A percentile compares a stretch with the other conserved stretches of the same genome.
phyloP scores from a whole-genome alignment of 768 basidiomycete genomes.

The Austroboletus festivus region DNA sequence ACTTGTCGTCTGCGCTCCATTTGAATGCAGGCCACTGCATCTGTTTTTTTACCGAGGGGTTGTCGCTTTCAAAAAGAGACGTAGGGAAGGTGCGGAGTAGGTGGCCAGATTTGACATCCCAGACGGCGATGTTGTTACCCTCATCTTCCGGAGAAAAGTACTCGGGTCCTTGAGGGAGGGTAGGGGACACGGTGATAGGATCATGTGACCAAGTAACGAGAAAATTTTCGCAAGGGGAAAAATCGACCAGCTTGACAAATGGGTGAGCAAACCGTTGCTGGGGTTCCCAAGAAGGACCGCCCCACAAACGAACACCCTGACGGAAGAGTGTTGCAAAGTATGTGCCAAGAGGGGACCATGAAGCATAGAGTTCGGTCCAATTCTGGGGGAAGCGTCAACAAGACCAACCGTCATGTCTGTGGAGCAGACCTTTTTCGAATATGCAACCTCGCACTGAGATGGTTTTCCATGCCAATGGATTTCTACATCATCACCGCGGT shows the following conservation, averaged over 20 bases:
- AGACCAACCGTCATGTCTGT: slow-evolving; percentile 1
- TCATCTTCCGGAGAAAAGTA: slow-evolving; percentile 93
- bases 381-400: slow-evolving; percentile 46
- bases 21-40: slow-evolving; percentile 95
- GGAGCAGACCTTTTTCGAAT: slow-evolving; percentile 63
- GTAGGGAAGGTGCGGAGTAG: slow-evolving; percentile 90
- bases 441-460: slow-evolving; percentile 77
- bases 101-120: slow-evolving; percentile 93
- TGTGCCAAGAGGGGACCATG: slow-evolving; percentile 97
- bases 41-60: slow-evolving; percentile 63
- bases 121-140: slow-evolving; percentile 95
- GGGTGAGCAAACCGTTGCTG: slow-evolving; percentile 94
- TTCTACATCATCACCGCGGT: slow-evolving; percentile 86
- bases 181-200: slow-evolving; percentile 81
- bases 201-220: slow-evolving; percentile 97
- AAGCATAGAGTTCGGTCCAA: slow-evolving; percentile 95
- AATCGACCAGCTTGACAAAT: slow-evolving; percentile 91
- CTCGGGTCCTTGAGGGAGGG: slow-evolving; percentile 75
- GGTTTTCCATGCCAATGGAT: slow-evolving; percentile 93
- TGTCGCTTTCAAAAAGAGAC: slow-evolving; percentile 56
- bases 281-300: slow-evolving; percentile 84
- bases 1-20: slow-evolving; percentile 97
- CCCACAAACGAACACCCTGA: slow-evolving; percentile 95
- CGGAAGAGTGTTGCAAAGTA: slow-evolving; percentile 91
- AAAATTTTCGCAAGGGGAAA: slow-evolving; percentile 95